Conservation (phyloP, 495 filamentous ascomycete species). For the Hypoxylon cercidicola region DNA sequence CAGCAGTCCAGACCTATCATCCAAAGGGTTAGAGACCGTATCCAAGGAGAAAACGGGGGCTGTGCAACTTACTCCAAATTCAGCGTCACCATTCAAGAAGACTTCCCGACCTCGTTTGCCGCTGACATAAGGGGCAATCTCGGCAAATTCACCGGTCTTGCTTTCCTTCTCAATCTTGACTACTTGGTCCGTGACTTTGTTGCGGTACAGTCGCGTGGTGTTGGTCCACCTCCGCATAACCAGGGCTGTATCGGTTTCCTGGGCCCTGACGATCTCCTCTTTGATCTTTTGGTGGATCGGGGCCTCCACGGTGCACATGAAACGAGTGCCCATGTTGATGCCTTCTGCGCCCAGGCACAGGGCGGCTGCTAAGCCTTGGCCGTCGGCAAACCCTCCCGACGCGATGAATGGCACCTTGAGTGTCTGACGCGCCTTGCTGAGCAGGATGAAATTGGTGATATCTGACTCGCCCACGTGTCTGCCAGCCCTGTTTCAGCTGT, state of each 20-base stretch:
- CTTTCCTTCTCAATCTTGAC: constrained; percentile 86
- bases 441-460: constrained; percentile 97
- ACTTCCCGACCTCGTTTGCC: constrained; percentile 92
- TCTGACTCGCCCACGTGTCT: constrained; percentile 88
- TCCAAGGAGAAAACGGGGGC: constrained; percentile 10
- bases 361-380: constrained; percentile 93
- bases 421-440: constrained; percentile 84
- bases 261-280: constrained; percentile 85
- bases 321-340: constrained; percentile 95
- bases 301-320: constrained; percentile 92
- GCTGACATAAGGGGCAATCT: constrained; percentile 89
- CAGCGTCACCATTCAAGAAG: constrained; percentile 89
- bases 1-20: constrained; percentile 69
- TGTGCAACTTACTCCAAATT: constrained; percentile 78
- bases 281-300: constrained; percentile 96
- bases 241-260: constrained; percentile 90
- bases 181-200: constrained; percentile 85
- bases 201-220: constrained; percentile 86
- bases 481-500: constrained; percentile 23
- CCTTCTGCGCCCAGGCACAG: constrained; percentile 90
- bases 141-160: constrained; percentile 86
- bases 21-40: constrained; percentile 8
- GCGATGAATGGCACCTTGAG: constrained; percentile 93
- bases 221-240: constrained; percentile 93
- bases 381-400: constrained; percentile 94